Percentiles rank a stretch among this genome's conserved stretches.
Evolutionary conservation across 495 filamentous ascomycete species (phyloP).

Genomic region (Talaromyces wortmannii): DNA sequence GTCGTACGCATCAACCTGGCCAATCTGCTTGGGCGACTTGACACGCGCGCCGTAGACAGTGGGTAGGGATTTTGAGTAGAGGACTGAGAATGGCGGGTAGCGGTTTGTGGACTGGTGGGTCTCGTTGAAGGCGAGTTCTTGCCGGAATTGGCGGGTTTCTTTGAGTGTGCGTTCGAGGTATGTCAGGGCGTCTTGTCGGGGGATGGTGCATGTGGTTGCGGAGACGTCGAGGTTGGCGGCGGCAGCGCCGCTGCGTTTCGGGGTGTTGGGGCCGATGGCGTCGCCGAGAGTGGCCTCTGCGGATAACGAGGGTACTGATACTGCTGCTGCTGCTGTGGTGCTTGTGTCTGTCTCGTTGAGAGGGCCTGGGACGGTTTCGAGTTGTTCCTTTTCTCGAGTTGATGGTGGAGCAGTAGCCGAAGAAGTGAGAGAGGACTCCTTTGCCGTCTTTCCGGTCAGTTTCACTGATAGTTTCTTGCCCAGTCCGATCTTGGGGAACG

Average conservation of each 20-base stretch:
- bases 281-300: background rate
- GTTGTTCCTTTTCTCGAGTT: background rate
- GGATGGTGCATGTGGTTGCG: constrained; percentile 39
- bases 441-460: background rate
- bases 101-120: constrained; percentile 52
- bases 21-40: constrained; percentile 58
- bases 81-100: constrained; percentile 78
- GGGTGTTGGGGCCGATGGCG: background rate
- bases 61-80: constrained; percentile 82
- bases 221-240: constrained; percentile 24
- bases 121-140: constrained; percentile 56
- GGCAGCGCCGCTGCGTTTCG: constrained; percentile 17
- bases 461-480: constrained; percentile 3
- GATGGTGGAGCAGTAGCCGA: background rate
- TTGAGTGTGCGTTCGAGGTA: constrained; percentile 77
- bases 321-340: background rate
- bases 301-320: no score
- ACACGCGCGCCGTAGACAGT: constrained; percentile 80
- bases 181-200: constrained; percentile 44
- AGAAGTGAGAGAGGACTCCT: background rate
- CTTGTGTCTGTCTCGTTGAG: background rate
- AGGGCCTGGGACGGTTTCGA: background rate
- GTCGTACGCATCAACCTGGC: constrained; percentile 74
- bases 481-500: constrained; percentile 7
- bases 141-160: constrained; percentile 65